Conservation (phyloP, 108 stramenopile genomes). For the Epithemia pelagica region DNA sequence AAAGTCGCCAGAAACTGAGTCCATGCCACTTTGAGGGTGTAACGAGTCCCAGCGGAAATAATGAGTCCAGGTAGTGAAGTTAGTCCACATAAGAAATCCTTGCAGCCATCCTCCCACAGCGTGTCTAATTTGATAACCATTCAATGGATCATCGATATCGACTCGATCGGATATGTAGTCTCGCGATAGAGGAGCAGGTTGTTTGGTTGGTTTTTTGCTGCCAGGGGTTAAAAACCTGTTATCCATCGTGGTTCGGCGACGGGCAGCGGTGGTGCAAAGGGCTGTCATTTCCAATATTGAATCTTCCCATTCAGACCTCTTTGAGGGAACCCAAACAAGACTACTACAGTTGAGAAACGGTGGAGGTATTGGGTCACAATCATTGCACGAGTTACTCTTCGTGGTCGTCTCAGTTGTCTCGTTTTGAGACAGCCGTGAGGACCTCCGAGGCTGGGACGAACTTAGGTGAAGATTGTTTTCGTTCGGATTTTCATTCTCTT, state of each 20-base stretch:
- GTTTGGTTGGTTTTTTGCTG: not conserved
- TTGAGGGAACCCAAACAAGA: constrained; percentile 45
- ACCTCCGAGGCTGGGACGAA: no score
- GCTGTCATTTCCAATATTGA: constrained; percentile 44
- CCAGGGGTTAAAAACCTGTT: constrained; percentile 2
- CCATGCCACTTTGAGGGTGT: constrained; percentile 30
- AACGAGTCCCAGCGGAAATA: constrained; percentile 54
- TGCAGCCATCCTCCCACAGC: constrained; percentile 53
- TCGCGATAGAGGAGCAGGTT: constrained; percentile 32
- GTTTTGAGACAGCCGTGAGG: not conserved
- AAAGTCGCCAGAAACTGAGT: not conserved
- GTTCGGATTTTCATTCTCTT: not conserved
- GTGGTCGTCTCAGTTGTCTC: not conserved
- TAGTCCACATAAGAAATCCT: constrained; percentile 57
- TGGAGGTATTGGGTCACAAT: constrained; percentile 5
- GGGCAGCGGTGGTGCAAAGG: constrained; percentile 44
- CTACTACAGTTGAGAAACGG: constrained; percentile 18
- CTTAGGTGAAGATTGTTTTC: constrained; percentile 1
- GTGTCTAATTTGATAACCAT: constrained; percentile 58
- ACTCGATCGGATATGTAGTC: constrained; percentile 63
- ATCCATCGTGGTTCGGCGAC: constrained; percentile 7
- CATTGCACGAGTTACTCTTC: no score
- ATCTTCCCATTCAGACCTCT: constrained; percentile 60
- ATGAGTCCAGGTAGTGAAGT: constrained; percentile 66
- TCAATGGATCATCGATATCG: constrained; percentile 71